These are phyloP conservation scores for Tuber calosporum DNA, from an alignment of 495 filamentous ascomycete species.

Conservation along the genomic window DNA sequence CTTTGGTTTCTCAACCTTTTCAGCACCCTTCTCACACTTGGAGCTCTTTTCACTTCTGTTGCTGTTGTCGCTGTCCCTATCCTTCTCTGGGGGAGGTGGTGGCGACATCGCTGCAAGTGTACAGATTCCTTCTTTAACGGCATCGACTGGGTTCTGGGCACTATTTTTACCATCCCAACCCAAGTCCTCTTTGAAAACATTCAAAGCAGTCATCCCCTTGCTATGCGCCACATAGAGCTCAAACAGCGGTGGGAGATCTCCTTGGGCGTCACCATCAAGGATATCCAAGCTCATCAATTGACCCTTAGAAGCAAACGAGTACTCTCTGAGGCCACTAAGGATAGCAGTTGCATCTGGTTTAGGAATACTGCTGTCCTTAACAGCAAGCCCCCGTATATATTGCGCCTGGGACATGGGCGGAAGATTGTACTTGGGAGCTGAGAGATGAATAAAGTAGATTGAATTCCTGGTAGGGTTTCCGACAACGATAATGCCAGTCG, in stretches of 20 bases:
- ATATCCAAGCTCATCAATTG: slow-evolving; percentile 84
- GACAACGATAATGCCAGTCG: slow-evolving; percentile 82
- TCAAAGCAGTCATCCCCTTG: slow-evolving; percentile 80
- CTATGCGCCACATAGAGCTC: slow-evolving; percentile 98
- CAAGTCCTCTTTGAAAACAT: slow-evolving; percentile 75
- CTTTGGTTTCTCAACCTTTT: slow-evolving; percentile 12
- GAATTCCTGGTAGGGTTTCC: slow-evolving; percentile 96
- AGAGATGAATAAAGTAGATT: slow-evolving; percentile 92
- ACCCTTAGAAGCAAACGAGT: slow-evolving; percentile 82
- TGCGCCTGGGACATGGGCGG: slow-evolving; percentile 72
- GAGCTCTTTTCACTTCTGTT: slow-evolving; percentile 44
- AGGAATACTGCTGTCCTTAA: slow-evolving; percentile 64
- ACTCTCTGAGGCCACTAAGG: slow-evolving; percentile 89
- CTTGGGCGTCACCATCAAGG: slow-evolving; percentile 58
- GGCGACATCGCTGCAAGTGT: slow-evolving; percentile 35
- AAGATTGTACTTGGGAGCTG: slow-evolving; percentile 82
- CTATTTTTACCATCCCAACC: slow-evolving; percentile 85
- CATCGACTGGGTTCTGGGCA: slow-evolving; percentile 67
- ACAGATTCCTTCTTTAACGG: slow-evolving; percentile 52
- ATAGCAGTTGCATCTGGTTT: slow-evolving; percentile 89
- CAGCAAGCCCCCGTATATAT: slow-evolving; percentile 67
- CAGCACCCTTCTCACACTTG: slow-evolving; percentile 40
- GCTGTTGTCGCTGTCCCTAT: slow-evolving; percentile 46
- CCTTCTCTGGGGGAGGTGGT: slow-evolving; percentile 43
- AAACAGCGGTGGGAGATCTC: slow-evolving; percentile 55